A percentile compares a stretch with the other conserved stretches of the same genome.
phyloP scores from a whole-genome alignment of 495 filamentous ascomycete genomes.

The Penicillium bialowiezense region DNA sequence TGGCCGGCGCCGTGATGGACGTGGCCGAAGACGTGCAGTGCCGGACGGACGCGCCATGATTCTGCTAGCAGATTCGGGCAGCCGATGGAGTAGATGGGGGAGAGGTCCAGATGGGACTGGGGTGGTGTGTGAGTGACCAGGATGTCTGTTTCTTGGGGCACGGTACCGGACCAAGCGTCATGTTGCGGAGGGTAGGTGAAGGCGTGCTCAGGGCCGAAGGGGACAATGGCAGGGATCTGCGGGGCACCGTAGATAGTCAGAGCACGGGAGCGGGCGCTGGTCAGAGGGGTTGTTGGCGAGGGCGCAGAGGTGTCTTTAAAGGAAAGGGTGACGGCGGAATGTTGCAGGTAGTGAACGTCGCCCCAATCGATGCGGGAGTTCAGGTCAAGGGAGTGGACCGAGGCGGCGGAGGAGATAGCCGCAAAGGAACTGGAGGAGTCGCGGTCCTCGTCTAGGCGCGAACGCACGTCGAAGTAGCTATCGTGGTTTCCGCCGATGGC shows the following conservation, averaged over 20 bases:
- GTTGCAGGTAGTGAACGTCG: constrained; percentile 63
- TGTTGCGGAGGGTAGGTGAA: constrained; percentile 60
- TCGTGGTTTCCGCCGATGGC: constrained; percentile 91
- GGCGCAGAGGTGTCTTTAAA: constrained; percentile 29
- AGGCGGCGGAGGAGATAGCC: constrained; percentile 38
- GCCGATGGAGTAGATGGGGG: constrained; percentile 56
- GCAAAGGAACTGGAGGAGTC: constrained; percentile 23
- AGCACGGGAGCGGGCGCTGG: constrained; percentile 26
- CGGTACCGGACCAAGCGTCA: constrained; percentile 62
- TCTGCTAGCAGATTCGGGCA: constrained; percentile 74
- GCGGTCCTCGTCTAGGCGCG: constrained; percentile 41
- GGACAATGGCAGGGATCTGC: constrained; percentile 56
- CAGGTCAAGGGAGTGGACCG: constrained; percentile 39
- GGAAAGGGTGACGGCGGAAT: constrained; percentile 50
- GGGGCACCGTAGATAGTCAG: constrained; percentile 63
- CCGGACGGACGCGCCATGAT: constrained; percentile 73
- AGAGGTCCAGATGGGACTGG: constrained; percentile 72
- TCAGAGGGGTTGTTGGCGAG: constrained; percentile 12
- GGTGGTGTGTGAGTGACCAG: constrained; percentile 78
- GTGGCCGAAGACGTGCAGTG: constrained; percentile 87
- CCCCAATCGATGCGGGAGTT: constrained; percentile 52
- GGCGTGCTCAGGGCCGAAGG: constrained; percentile 60
- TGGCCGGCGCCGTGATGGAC: constrained; percentile 65
- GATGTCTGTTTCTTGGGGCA: constrained; percentile 76
- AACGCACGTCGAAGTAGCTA: constrained; percentile 67